phyloP scores from a whole-genome alignment of 306 rosid species.

The Glycine latifolia region DNA sequence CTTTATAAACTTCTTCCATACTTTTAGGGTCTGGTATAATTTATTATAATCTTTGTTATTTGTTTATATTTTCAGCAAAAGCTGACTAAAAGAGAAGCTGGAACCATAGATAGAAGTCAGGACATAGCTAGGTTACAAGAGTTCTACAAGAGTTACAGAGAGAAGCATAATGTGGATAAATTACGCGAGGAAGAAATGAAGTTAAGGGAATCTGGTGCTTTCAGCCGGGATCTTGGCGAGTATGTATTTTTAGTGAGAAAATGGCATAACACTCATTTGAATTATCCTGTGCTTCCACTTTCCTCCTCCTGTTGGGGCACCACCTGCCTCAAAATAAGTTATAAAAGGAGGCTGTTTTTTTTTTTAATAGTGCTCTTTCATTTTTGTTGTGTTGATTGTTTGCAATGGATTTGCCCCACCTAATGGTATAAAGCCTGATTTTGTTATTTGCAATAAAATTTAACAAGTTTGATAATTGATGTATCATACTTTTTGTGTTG shows the following conservation, averaged over 20 bases:
- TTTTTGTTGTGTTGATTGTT: constrained; percentile 16
- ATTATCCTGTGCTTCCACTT: constrained; percentile 34
- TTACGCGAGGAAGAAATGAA: constrained; percentile 83
- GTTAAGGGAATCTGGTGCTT: constrained; percentile 84
- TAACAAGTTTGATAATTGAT: constrained; percentile 13
- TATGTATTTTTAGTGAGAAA: constrained; percentile 57
- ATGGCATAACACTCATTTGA: constrained; percentile 25
- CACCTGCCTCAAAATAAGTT: neutral
- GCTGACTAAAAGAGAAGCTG: constrained; percentile 82
- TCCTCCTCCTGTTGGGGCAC: neutral
- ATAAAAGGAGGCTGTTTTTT: neutral
- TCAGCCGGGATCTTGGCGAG: constrained; percentile 92
- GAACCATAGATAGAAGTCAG: constrained; percentile 87
- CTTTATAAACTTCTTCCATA: neutral
- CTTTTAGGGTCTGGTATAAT: constrained; percentile 27
- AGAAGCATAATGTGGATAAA: constrained; percentile 75
- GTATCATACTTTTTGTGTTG: neutral
- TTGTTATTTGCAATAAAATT: constrained; percentile 3
- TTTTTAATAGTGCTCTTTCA: neutral
- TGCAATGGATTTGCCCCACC: neutral
- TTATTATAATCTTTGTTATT: constrained; percentile 32
- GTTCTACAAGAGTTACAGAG: constrained; percentile 82
- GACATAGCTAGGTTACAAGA: constrained; percentile 79
- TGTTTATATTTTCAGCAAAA: constrained; percentile 78
- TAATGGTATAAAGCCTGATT: neutral